These are phyloP conservation scores for Beauveria varroae DNA, from an alignment of 2,329 filamentous ascomycete genomes.

Conservation along the genomic window DNA sequence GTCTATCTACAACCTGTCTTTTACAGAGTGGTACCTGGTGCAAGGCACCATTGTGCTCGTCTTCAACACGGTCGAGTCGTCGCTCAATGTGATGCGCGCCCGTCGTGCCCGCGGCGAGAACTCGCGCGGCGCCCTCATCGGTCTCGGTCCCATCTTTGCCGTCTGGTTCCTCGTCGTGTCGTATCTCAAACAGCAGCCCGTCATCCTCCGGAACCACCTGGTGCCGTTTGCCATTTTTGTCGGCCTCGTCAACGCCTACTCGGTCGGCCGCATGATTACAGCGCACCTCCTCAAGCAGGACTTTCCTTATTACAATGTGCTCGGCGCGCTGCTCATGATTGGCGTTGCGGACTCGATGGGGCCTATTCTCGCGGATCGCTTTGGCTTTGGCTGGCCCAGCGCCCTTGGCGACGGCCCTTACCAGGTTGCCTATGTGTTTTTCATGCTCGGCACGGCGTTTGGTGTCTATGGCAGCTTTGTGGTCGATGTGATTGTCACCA, in stretches of 20 bases:
- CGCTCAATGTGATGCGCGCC: constrained; percentile 75
- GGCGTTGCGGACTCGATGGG: constrained; percentile 77
- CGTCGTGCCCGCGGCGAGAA: constrained; percentile 67
- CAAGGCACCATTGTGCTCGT: constrained; percentile 77
- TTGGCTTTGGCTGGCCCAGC: constrained; percentile 68
- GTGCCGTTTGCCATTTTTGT: constrained; percentile 86
- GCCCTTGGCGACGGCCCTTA: constrained; percentile 70
- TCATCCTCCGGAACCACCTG: constrained; percentile 73
- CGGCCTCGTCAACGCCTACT: constrained; percentile 88
- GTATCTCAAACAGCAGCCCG: constrained; percentile 80
- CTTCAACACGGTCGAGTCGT: constrained; percentile 75
- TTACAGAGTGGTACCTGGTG: constrained; percentile 87
- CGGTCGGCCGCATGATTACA: constrained; percentile 91
- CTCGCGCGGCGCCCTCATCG: constrained; percentile 67
- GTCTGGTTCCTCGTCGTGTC: constrained; percentile 69
- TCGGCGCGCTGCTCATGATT: constrained; percentile 68
- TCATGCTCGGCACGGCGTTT: constrained; percentile 73
- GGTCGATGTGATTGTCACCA: constrained; percentile 92
- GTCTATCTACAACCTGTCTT: constrained; percentile 69
- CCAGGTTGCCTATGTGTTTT: constrained; percentile 86
- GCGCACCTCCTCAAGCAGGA: constrained; percentile 81
- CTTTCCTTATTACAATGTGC: constrained; percentile 87
- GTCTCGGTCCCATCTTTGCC: constrained; percentile 71
- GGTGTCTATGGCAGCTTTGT: constrained; percentile 98
- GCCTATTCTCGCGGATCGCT: constrained; percentile 51